A percentile compares a stretch with the other conserved stretches of the same genome.
Conservation (phyloP, 1,284 basidiomycete genomes). For the Laetiporus sulphureus region DNA sequence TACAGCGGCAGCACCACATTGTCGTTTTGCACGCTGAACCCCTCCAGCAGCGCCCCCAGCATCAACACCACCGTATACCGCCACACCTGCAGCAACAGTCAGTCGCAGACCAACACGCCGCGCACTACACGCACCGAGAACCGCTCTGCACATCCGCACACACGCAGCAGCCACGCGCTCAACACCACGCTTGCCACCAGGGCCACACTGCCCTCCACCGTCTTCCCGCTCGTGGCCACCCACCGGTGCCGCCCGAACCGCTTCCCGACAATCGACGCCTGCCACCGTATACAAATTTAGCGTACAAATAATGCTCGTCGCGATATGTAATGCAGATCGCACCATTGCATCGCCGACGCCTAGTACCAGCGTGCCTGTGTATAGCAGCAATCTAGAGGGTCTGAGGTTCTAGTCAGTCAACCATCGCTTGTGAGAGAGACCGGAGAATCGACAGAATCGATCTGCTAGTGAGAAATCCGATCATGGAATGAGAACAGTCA, state of each 20-base stretch:
- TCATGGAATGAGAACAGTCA: too few species aligned
- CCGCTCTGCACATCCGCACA: constrained; percentile 58
- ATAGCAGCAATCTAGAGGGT: constrained; percentile 65
- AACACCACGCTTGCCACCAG: constrained; percentile 71
- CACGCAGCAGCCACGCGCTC: constrained; percentile 65
- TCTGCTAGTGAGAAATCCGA: too few species aligned
- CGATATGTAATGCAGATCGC: constrained; percentile 22
- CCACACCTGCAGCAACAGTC: constrained; percentile 32
- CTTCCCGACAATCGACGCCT: constrained; percentile 92
- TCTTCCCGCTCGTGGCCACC: constrained; percentile 82
- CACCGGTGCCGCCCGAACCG: constrained; percentile 76
- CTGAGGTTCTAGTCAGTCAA: too few species aligned
- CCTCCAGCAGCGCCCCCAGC: constrained; percentile 74
- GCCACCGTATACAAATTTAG: constrained; percentile 4
- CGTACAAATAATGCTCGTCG: constrained; percentile 11
- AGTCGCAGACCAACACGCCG: constrained; percentile 3
- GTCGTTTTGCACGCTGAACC: constrained; percentile 89
- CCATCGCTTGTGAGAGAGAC: too few species aligned
- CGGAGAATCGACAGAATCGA: too few species aligned
- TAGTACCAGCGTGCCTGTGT: constrained; percentile 87
- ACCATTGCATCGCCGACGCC: constrained; percentile 94
- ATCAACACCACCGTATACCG: constrained; percentile 53
- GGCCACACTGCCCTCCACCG: constrained; percentile 85
- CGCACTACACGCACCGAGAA: constrained; percentile 53
- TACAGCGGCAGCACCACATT: constrained; percentile 88